Evolutionary conservation across 345 rosid genomes (phyloP), one percentile per base, ranked within the genome.

Genomic region (Hypericum perforatum): DNA sequence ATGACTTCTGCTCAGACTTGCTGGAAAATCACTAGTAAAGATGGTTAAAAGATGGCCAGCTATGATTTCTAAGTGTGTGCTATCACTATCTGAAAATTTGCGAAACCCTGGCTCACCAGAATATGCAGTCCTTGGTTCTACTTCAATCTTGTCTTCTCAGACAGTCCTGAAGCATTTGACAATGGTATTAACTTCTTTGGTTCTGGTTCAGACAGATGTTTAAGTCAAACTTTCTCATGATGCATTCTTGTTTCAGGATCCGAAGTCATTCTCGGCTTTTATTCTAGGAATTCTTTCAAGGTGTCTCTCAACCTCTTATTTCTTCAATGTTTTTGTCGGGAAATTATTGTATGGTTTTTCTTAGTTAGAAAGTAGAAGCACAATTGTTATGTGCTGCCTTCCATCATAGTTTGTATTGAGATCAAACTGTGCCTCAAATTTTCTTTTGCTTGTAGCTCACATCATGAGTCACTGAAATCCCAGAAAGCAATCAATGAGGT

Each of bases 401-500:
- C 32, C 32, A 22, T 22, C 32, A 22, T 1, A 22, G 32, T 4
- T 22, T 22, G 32, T 22, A 22, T 22, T 22, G 32, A 22, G 32
- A 22, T 22, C 32, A 32, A 8, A n/a, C 32, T 29, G 14, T 11
- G 43, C 9, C 59, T 40, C 8, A 54, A 48, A n/a, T 58, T 37
- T 56, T 39, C 55, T 54, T 39, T n/a, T 37, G 56, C 9, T 41
- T 85, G 75, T 62, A 92, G 98, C 73, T 92, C 96, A 47, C 96
- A 88, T 74, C 94, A 92, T 50, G 96, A 88, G 70, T 72, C 96
- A 57, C 68, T 92, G 72, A 92, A 92, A 81, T 64, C 90, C 37
- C 98, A 87, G 73, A 92, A 88, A 66, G 86, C 95, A 53, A 92
- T 92, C 63, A 88, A 68, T 72, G 96, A 88, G 83, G 98, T 92